Evolutionary conservation across 352 stramenopile genomes (phyloP).

Genomic region (Thalassiosira hispida): DNA sequence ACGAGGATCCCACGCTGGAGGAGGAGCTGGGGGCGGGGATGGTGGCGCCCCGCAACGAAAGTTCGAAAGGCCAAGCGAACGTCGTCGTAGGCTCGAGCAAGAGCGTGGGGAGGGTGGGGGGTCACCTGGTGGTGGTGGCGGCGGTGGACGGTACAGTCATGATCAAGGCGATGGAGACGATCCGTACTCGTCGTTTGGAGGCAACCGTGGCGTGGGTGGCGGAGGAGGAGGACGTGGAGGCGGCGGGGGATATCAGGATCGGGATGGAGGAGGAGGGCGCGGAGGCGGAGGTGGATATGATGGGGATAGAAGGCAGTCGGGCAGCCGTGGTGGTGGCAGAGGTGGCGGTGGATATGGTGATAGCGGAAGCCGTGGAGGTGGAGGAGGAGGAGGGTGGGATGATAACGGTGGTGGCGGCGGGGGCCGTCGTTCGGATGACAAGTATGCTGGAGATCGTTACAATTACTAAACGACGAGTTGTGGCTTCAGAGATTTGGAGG

Average conservation of each 20-base stretch:
- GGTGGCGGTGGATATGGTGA: slow-evolving; percentile 7
- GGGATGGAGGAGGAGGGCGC: not conserved
- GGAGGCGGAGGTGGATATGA: not conserved
- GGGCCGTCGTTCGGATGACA: slow-evolving; percentile 27
- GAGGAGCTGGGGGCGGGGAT: not conserved
- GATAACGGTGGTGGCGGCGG: slow-evolving; percentile 7
- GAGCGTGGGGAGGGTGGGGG: slow-evolving; percentile 21
- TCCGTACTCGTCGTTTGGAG: slow-evolving; percentile 31
- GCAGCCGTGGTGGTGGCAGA: slow-evolving; percentile 2
- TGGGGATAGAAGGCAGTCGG: slow-evolving; percentile 1
- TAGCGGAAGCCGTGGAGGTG: not conserved
- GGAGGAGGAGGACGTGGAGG: not conserved
- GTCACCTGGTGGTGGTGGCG: slow-evolving; percentile 1
- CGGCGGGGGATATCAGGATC: not conserved
- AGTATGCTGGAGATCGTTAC: slow-evolving; percentile 47
- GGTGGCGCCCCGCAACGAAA: slow-evolving; percentile 13
- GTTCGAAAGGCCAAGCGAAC: slow-evolving; percentile 55
- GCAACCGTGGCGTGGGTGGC: not conserved
- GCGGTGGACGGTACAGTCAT: slow-evolving; percentile 2
- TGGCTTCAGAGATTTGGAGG: no score
- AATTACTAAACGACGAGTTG: no score
- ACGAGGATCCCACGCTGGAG: not conserved
- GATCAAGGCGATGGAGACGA: slow-evolving; percentile 22
- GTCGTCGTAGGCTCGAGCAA: slow-evolving; percentile 48
- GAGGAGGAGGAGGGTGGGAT: not conserved